Percentiles rank a stretch among this genome's conserved stretches.
Conservation (phyloP, 371 early-diverging fungal species). For the Lichtheimia corymbifera region DNA sequence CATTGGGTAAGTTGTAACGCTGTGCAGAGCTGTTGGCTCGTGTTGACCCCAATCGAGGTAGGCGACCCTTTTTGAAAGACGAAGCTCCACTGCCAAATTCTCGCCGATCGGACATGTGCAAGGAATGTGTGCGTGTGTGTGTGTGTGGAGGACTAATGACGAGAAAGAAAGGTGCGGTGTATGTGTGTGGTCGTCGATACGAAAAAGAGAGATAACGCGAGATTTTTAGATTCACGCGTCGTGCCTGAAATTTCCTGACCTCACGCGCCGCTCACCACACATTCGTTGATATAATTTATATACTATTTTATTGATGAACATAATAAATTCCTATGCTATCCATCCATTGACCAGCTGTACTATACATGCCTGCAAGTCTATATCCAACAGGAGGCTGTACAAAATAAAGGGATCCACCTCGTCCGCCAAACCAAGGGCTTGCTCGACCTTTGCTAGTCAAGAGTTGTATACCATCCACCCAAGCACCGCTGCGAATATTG, state of each 20-base stretch:
- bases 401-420: conserved; percentile 42
- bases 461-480: conserved; percentile 67
- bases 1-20: conserved; percentile 9
- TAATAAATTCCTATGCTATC: conserved; percentile 47
- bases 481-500: conserved; percentile 52
- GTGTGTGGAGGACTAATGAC: too few relatives aligned
- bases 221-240: too few relatives aligned
- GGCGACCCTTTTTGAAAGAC: conserved; percentile 4
- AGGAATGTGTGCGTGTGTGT: too few relatives aligned
- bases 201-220: too few relatives aligned
- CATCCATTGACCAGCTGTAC: conserved; percentile 51
- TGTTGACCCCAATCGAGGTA: conserved; percentile 7
- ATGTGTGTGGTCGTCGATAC: too few relatives aligned
- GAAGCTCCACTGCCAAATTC: conserved; percentile 10
- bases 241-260: too few relatives aligned
- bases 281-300: too few relatives aligned
- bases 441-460: conserved; percentile 42
- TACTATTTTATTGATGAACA: too few relatives aligned
- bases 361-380: conserved; percentile 54
- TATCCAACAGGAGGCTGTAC: conserved; percentile 51
- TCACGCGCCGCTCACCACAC: too few relatives aligned
- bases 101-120: conserved; percentile 1
- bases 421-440: conserved; percentile 62
- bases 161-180: too few relatives aligned
- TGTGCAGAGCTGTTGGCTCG: conserved; percentile 14